phyloP scores from a whole-genome alignment of 352 stramenopile species.

The Ophiocytium majus region DNA sequence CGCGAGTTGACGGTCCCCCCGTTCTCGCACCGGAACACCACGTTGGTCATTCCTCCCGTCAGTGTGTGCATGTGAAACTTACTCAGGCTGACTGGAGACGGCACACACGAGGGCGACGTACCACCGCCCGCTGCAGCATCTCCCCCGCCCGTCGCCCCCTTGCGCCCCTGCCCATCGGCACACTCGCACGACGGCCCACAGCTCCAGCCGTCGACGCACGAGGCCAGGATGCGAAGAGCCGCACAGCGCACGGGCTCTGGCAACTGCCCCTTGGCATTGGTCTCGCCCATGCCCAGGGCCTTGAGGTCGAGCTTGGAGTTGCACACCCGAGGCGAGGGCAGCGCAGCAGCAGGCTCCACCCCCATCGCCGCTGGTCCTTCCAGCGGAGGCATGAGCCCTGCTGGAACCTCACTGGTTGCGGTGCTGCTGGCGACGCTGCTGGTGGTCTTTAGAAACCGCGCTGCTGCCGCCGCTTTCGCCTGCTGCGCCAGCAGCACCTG shows the following conservation, averaged over 20 bases:
- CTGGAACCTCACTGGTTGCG: too few relatives aligned
- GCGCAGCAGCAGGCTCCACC: too few relatives aligned
- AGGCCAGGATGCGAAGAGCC: constrained; percentile 1
- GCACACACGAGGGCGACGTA: background rate
- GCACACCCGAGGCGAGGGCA: too few relatives aligned
- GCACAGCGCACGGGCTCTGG: background rate
- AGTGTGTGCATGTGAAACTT: constrained; percentile 39
- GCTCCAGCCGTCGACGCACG: background rate
- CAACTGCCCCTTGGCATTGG: background rate
- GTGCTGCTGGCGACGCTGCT: too few relatives aligned
- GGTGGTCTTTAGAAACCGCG: too few relatives aligned
- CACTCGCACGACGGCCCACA: background rate
- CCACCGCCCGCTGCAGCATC: background rate
- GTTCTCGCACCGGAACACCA: constrained; percentile 43
- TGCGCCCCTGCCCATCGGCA: background rate
- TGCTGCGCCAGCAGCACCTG: too few relatives aligned
- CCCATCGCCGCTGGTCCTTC: too few relatives aligned
- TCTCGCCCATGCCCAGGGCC: background rate
- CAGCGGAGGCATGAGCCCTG: too few relatives aligned
- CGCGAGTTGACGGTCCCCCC: constrained; percentile 21
- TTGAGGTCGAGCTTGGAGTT: too few relatives aligned
- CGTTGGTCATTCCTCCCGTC: constrained; percentile 41
- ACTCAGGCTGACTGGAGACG: background rate
- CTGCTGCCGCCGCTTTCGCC: too few relatives aligned
- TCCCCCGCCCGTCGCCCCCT: background rate